Base-by-base conservation (phyloP, 306 rosid genomes). In the Hippophae tibetana region DNA sequence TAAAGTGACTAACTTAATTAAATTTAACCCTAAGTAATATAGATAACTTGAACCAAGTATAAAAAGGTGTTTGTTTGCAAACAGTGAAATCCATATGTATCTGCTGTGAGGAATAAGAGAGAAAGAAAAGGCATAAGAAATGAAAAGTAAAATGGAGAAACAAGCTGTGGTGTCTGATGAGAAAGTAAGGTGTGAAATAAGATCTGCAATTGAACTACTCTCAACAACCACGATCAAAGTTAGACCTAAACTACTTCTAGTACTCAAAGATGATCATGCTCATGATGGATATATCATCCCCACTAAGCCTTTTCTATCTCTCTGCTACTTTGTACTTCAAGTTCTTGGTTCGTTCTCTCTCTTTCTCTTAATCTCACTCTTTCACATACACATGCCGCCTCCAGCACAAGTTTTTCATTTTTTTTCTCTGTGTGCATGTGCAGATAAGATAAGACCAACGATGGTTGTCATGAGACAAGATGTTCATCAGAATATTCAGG, bases 401-500 rank as follows among this genome's bases (percentile, higher is more conserved):
- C 6, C 42, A 8, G 0, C 13, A 38, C n/a, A 27, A 42, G 8
- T 41, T 23, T 7, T 47, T 47, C 50, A 9, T 13, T 49, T n/a
- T 5, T 49, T 49, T 13, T 49, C 3, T 49, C 2, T 0, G 10
- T 18, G 3, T 11, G 64, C 45, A 27, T 66, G 58, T 74, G 81
- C 85, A 87, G 95, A 87, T 79, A 82, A 81, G 79, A 82, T 87
- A 42, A 92, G 95, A 1, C 95, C 95, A 57, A 75, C 92, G 2
- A 87, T 87, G 95, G 74, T 78, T 65, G 95, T 87, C 78, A 43
- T 87, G 67, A 81, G 89, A 68, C 76, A 87, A 57, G 95, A 87
- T 66, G 54, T 87, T 54, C 53, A 72, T 61, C 89, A 84, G 61
- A 87, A 66, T 46, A 66, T 66, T 47, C 63, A 56, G 53, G 64